A percentile compares a stretch with the other conserved stretches of the same genome.
Evolutionary conservation across 345 rosid species (phyloP).

Genomic region (Citrus sp.): DNA sequence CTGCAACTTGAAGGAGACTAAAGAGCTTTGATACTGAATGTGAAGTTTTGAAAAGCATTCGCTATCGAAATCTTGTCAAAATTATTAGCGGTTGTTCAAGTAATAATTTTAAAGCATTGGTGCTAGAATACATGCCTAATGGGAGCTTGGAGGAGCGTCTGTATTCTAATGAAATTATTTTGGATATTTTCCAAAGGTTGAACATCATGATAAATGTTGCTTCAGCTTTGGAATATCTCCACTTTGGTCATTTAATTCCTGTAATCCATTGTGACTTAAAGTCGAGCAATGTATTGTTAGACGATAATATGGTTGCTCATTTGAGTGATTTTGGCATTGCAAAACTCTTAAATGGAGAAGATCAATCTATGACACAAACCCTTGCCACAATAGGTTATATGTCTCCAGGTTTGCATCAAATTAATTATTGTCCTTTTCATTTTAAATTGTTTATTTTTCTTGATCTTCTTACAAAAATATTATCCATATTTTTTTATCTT

Average conservation of each 20-base stretch:
- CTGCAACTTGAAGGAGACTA: not conserved
- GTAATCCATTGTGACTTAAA: too few relatives aligned
- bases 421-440: not conserved
- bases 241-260: too few relatives aligned
- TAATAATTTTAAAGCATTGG: too few relatives aligned
- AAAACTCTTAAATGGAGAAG: conserved; percentile 2
- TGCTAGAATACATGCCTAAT: too few relatives aligned
- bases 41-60: not conserved
- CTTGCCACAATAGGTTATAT: conserved; percentile 19
- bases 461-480: not conserved
- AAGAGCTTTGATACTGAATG: conserved; percentile 17
- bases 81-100: too few relatives aligned
- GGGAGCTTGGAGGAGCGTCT: too few relatives aligned
- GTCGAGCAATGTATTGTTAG: too few relatives aligned
- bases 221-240: too few relatives aligned
- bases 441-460: not conserved
- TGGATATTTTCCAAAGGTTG: too few relatives aligned
- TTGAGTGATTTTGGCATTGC: conserved; percentile 18
- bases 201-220: too few relatives aligned
- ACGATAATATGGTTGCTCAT: not conserved
- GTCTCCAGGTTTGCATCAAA: conserved; percentile 2
- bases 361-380: conserved; percentile 1
- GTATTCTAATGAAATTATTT: too few relatives aligned
- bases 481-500: not conserved
- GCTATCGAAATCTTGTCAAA: too few relatives aligned